These are phyloP conservation scores for Ogataea nitratoaversa DNA, from an alignment of 805 yeast genomes.

Conservation along the genomic window DNA sequence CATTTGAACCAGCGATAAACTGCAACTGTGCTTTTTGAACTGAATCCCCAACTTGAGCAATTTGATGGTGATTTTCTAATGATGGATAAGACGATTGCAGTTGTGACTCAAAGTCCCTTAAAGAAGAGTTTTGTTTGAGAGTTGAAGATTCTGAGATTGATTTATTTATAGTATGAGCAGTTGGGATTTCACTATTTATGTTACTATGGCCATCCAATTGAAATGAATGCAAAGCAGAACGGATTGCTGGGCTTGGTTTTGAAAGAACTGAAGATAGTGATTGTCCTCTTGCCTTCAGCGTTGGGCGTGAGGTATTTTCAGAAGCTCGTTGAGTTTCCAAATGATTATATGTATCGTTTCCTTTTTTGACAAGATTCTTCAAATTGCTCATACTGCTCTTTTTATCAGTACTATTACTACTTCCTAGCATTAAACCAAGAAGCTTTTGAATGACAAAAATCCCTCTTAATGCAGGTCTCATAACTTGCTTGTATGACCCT, in stretches of 20 bases:
- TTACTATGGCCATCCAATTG: background rate
- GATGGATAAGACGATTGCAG: no score
- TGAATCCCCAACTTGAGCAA: no score
- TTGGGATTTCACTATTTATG: background rate
- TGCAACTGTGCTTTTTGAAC: no score
- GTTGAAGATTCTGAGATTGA: background rate
- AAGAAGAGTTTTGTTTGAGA: background rate
- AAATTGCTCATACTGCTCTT: slow-evolving; percentile 5
- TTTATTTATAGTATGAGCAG: background rate
- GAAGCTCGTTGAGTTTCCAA: background rate
- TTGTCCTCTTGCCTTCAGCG: background rate
- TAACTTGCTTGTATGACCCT: slow-evolving; percentile 19
- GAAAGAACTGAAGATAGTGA: background rate
- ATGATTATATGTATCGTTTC: background rate
- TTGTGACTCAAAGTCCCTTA: background rate
- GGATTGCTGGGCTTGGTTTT: no score
- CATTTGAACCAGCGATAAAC: background rate
- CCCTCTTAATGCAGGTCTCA: slow-evolving; percentile 30
- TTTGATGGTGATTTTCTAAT: no score
- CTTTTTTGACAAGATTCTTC: slow-evolving; percentile 8
- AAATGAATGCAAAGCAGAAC: no score
- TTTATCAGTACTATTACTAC: slow-evolving; percentile 5
- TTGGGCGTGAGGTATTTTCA: background rate
- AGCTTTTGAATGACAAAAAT: slow-evolving; percentile 25
- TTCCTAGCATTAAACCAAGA: slow-evolving; percentile 14